phyloP scores from a whole-genome alignment of 2,329 filamentous ascomycete species.

The Sporothrix phasma region DNA sequence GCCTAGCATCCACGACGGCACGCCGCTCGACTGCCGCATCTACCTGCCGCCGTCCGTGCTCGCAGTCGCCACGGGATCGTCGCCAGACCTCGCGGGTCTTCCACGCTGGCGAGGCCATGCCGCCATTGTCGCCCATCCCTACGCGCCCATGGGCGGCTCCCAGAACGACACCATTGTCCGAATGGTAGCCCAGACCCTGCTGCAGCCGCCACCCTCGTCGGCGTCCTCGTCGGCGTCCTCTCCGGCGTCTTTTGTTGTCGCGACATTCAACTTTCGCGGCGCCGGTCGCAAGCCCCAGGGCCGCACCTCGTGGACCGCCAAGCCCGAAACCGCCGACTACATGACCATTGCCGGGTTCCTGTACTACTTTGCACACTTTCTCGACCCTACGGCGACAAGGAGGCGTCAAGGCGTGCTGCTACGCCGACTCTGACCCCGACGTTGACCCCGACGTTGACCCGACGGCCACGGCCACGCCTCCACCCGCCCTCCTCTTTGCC shows the following conservation, averaged over 20 bases:
- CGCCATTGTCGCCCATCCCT: constrained; percentile 76
- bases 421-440: background rate
- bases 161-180: constrained; percentile 75
- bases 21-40: constrained; percentile 67
- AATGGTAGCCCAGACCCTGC: constrained; percentile 51
- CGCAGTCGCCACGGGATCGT: constrained; percentile 20
- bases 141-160: constrained; percentile 75
- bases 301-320: constrained; percentile 77
- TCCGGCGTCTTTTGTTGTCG: constrained; percentile 60
- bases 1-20: constrained; percentile 73
- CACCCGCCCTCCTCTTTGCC: constrained; percentile 42
- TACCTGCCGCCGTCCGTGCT: constrained; percentile 55
- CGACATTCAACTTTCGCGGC: constrained; percentile 87
- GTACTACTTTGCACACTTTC: constrained; percentile 57
- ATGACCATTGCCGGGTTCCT: constrained; percentile 73
- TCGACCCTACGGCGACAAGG: constrained; percentile 34
- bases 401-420: background rate
- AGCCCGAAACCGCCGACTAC: constrained; percentile 73
- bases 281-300: constrained; percentile 33
- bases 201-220: constrained; percentile 31
- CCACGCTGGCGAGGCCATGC: constrained; percentile 39
- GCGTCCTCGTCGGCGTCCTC: no score
- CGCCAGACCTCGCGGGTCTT: constrained; percentile 19
- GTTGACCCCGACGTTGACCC: constrained; percentile 12
- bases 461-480: no score